Conservation (phyloP, 305 asterid genomes). For the Ilex paraguariensis region DNA sequence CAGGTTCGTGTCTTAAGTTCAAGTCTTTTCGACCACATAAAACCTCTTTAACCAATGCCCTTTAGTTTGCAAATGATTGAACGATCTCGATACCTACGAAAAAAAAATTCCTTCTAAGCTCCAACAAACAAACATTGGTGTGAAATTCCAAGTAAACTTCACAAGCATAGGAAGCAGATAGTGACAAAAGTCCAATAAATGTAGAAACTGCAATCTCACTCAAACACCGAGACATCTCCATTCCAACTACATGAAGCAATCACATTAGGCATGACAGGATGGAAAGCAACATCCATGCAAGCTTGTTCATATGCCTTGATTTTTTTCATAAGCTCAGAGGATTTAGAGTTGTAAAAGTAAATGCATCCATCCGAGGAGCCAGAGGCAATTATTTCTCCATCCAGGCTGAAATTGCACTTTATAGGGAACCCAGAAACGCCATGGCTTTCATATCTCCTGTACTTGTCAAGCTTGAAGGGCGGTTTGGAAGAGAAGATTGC, state of each 20-base stretch:
- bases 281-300: slow-evolving; percentile 69
- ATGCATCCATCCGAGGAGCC: slow-evolving; percentile 83
- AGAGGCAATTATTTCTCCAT: slow-evolving; percentile 55
- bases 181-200: too few relatives aligned
- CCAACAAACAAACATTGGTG: too few relatives aligned
- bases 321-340: slow-evolving; percentile 55
- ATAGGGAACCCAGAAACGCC: slow-evolving; percentile 85
- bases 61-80: too few relatives aligned
- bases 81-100: too few relatives aligned
- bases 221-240: slow-evolving; percentile 55
- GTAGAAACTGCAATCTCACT: slow-evolving; percentile 5
- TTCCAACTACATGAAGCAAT: slow-evolving; percentile 84
- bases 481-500: slow-evolving; percentile 66
- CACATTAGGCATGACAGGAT: slow-evolving; percentile 56
- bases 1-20: too few relatives aligned
- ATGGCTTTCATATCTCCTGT: slow-evolving; percentile 70
- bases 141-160: too few relatives aligned
- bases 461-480: slow-evolving; percentile 79
- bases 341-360: slow-evolving; percentile 56
- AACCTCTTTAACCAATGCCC: too few relatives aligned
- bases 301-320: slow-evolving; percentile 59
- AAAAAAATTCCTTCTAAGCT: too few relatives aligned
- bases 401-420: slow-evolving; percentile 77
- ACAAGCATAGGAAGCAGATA: too few relatives aligned
- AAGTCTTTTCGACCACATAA: too few relatives aligned